A percentile compares a stretch with the other conserved stretches of the same genome.
These are phyloP conservation scores for Boletus edulis DNA, from an alignment of 768 basidiomycete species.

Conservation along the genomic window DNA sequence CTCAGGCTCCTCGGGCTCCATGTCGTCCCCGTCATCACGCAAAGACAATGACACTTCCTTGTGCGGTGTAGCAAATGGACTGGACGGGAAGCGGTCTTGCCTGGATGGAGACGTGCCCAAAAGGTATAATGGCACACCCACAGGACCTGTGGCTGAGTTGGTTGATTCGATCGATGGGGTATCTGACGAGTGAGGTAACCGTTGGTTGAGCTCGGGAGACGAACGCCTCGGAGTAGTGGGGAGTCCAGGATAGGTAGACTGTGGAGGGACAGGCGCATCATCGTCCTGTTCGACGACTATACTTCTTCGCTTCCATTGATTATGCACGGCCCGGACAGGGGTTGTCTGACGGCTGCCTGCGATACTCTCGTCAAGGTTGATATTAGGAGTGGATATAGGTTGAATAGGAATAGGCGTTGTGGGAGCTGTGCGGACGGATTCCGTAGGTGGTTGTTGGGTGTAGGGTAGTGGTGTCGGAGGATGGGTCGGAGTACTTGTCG, in stretches of 20 bases:
- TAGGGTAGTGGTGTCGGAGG: slow-evolving; percentile 50
- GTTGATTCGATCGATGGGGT: slow-evolving; percentile 46
- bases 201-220: slow-evolving; percentile 30
- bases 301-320: slow-evolving; percentile 53
- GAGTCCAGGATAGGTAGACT: slow-evolving; percentile 36
- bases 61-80: slow-evolving; percentile 70
- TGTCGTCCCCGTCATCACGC: slow-evolving; percentile 55
- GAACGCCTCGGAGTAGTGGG: slow-evolving; percentile 43
- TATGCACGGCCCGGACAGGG: slow-evolving; percentile 34
- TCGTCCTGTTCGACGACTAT: slow-evolving; percentile 72
- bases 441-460: slow-evolving; percentile 31
- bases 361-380: slow-evolving; percentile 29
- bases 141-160: slow-evolving; percentile 41
- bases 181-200: slow-evolving; percentile 51
- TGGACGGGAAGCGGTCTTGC: slow-evolving; percentile 61
- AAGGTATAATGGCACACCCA: slow-evolving; percentile 50
- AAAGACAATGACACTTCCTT: slow-evolving; percentile 53
- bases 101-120: slow-evolving; percentile 46
- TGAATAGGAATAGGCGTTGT: slow-evolving; percentile 30
- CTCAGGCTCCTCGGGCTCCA: slow-evolving; percentile 43
- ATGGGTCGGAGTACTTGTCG: slow-evolving; percentile 61
- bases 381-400: slow-evolving; percentile 24
- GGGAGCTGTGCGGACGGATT: slow-evolving; percentile 26
- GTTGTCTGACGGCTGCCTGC: slow-evolving; percentile 32
- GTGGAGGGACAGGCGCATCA: slow-evolving; percentile 45